Base-by-base conservation (phyloP, 768 basidiomycete genomes). In the Xerocomus potaroensis region DNA sequence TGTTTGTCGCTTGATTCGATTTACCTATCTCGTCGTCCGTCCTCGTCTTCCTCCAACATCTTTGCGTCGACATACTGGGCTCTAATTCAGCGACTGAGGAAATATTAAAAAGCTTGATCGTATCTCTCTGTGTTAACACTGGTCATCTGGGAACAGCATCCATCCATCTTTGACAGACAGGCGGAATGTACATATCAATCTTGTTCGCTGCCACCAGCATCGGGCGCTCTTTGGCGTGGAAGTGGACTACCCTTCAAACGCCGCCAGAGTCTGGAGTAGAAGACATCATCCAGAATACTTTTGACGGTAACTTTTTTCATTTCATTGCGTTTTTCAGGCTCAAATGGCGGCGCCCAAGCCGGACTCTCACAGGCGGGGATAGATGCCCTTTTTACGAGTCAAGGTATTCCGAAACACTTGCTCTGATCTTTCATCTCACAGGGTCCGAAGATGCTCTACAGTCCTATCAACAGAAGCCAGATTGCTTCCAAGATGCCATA, bases 401-500 rank as follows among this genome's bases (percentile, higher is more conserved):
- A 47, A 49, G 54, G 53, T 60, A 53, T 39, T 38, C 34, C 29
- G 29, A 50, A 36, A 53, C 45, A 36, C 32, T 38, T 33, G 22
- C 37, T 29, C 42, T 9, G 16, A 47, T 44, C 40, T 26, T 34
- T 14, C n/a, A 27, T 41, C 49, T 61, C 47, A 56, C 46, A 32
- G 6, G 41, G 24, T 30, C 39, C 18, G 26, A 53, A 79, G 78
- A 71, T 43, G 57, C 65, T 5, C 63, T 80, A 14, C 67, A 69
- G 9, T 59, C 66, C 16, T 75, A 78, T 51, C 53, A 69, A 35
- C 69, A 65, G 15, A 74, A 71, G 58, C 74, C 79, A 1, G 83
- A 86, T 55, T 87, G 84, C 59, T 86, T 86, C 65, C 76, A 75
- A 30, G 69, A 66, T 27, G 78, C 76, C 22, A 73, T 79, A 19